These are phyloP conservation scores for Zoysia matrella DNA, from an alignment of 202 grass and related monocot genomes.

Conservation along the genomic window DNA sequence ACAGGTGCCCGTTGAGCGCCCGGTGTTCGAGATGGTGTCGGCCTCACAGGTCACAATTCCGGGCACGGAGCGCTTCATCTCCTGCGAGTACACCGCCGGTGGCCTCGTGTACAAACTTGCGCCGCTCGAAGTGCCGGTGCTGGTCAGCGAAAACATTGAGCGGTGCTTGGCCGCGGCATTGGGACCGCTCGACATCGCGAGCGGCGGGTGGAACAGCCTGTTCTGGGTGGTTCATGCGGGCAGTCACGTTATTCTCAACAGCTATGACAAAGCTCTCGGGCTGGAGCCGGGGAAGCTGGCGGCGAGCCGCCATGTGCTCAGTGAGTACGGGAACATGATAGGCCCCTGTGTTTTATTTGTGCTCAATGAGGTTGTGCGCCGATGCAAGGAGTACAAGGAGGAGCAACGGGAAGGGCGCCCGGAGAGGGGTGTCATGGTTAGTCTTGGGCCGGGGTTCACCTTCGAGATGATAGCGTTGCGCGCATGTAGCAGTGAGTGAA, in stretches of 20 bases:
- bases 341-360: conserved; percentile 22
- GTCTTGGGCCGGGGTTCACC: conserved; percentile 37
- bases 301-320: conserved; percentile 18
- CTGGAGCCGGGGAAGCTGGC: conserved; percentile 16
- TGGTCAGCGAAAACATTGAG: conserved; percentile 10
- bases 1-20: not conserved
- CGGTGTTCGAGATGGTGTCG: conserved; percentile 27
- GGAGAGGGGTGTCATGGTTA: not conserved
- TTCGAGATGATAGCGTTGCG: not conserved
- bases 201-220: not conserved
- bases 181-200: not conserved
- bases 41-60: not conserved
- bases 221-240: conserved; percentile 39
- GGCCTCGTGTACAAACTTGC: not conserved
- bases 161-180: not conserved
- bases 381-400: not conserved
- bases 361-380: conserved; percentile 21
- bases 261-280: not conserved
- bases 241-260: not conserved
- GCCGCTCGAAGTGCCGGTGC: not conserved
- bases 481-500: not conserved
- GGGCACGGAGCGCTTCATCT: not conserved
- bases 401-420: too few relatives aligned
- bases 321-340: not conserved
- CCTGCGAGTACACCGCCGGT: not conserved